These are phyloP conservation scores for Discostella pseudostelligera DNA, from an alignment of 108 stramenopile species.

Conservation along the genomic window DNA sequence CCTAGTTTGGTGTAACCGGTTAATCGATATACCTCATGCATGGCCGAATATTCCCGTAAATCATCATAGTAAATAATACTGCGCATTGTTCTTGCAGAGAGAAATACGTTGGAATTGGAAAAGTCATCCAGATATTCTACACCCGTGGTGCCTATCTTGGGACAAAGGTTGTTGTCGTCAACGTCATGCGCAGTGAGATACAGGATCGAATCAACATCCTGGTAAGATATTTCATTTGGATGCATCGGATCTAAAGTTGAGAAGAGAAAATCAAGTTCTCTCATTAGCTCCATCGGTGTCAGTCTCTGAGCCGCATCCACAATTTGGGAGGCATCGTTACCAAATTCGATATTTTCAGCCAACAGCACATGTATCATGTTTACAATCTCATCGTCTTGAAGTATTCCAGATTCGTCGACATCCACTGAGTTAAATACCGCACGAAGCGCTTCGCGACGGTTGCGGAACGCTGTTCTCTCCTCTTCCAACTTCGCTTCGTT, in stretches of 20 bases:
- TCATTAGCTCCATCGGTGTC: constrained; percentile 28
- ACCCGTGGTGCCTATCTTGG: constrained; percentile 16
- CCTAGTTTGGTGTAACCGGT: constrained; percentile 17
- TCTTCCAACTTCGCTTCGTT: constrained; percentile 16
- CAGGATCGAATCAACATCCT: constrained; percentile 23
- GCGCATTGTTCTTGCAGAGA: constrained; percentile 16
- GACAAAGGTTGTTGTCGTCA: constrained; percentile 32
- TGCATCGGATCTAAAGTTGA: constrained; percentile 10
- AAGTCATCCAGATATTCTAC: constrained; percentile 7
- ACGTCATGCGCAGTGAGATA: constrained; percentile 31
- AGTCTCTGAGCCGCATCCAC: constrained; percentile 14
- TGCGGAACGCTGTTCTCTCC: constrained; percentile 1
- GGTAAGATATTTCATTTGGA: constrained; percentile 21
- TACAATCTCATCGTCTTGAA: constrained; percentile 21
- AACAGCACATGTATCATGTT: constrained; percentile 18
- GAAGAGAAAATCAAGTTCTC: constrained; percentile 24
- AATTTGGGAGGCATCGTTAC: constrained; percentile 3
- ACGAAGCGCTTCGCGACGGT: constrained; percentile 21
- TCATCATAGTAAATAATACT: constrained; percentile 39
- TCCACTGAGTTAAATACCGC: constrained; percentile 24
- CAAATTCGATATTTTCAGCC: constrained; percentile 1
- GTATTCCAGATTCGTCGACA: constrained; percentile 18
- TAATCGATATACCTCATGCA: constrained; percentile 28
- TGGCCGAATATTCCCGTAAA: constrained; percentile 35
- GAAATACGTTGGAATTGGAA: constrained; percentile 22